Evolutionary conservation across 257 asterid species (phyloP), one percentile per base, ranked within the genome.

Genomic region (Osmanthus fragrans): DNA sequence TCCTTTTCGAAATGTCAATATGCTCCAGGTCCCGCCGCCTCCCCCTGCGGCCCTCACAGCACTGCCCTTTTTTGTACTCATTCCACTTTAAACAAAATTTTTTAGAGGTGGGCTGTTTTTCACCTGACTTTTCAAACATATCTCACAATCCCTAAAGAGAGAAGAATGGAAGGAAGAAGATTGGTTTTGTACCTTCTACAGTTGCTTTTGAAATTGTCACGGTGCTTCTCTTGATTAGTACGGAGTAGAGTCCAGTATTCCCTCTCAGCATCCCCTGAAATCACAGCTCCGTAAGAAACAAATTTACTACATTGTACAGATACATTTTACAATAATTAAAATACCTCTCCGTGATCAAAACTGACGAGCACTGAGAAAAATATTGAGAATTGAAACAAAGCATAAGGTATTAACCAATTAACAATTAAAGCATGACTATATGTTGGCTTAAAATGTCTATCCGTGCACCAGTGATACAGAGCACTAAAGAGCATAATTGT

Each of bases 211-310:
- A n/a, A n/a, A n/a, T n/a, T 6, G 13, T 87, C 96, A 0, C 92
- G 90, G 64, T 77, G 81, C 74, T 80, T 90, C 29, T 82, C 91
- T 83, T 94, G 98, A 63, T 73, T 83, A 76, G 72, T 78, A 36
- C 94, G 92, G 65, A 95, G 90, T 75, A 75, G 71, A 72, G 85
- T 78, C 99, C 99, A 95, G 82, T 95, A 95, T 64, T 93, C 96
- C 84, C 82, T 90, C 92, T 95, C 99, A 4, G 97, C 94, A 8
- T 95, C 99, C 80, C 99, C 99, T 95, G 89, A 60, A 4, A 60
- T 3, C 68, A 60, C 18, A 60, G 16, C 68, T 21, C 36, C 6
- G 25, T n/a, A 54, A n/a, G 47, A 36, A 19, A 3, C 66, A 47
- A 47, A 47, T 60, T 47, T 54, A 67, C 47, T 36, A 6, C 39